These are phyloP conservation scores for Volvox africanus DNA, from an alignment of 139 green algal genomes.

Conservation along the genomic window DNA sequence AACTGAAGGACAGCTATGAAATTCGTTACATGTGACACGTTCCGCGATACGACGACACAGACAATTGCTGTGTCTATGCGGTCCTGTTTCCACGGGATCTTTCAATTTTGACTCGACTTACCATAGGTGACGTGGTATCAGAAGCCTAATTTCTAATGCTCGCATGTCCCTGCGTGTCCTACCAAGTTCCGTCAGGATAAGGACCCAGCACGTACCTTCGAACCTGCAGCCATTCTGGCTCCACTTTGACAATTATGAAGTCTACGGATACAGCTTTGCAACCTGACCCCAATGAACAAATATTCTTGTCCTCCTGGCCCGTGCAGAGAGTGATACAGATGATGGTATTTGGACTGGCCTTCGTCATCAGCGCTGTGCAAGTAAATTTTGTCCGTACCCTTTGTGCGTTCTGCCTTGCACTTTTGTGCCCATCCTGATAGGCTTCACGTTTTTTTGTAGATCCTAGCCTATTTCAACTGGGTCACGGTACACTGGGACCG, in stretches of 20 bases:
- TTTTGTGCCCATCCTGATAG: background rate
- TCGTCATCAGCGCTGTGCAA: background rate
- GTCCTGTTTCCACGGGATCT: too few species aligned
- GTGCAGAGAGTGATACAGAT: slow-evolving; percentile 15
- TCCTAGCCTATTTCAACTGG: background rate
- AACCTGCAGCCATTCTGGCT: background rate
- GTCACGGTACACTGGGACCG: slow-evolving; percentile 20
- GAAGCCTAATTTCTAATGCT: background rate
- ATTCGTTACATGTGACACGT: too few species aligned
- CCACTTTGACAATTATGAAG: background rate
- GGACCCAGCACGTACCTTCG: background rate
- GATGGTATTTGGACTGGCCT: background rate
- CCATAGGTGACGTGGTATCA: background rate
- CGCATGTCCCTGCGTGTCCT: background rate
- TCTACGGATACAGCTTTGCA: background rate
- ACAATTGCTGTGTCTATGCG: too few species aligned
- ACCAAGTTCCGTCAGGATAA: background rate
- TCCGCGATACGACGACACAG: too few species aligned
- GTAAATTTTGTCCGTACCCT: background rate
- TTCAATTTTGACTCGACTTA: background rate
- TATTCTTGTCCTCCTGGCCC: background rate
- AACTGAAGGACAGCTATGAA: too few species aligned
- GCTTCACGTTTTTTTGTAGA: background rate
- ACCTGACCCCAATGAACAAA: background rate
- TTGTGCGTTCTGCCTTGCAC: background rate